A percentile compares a stretch with the other conserved stretches of the same genome.
Conservation (phyloP, 2,329 filamentous ascomycete genomes). For the Penicillium sp. region DNA sequence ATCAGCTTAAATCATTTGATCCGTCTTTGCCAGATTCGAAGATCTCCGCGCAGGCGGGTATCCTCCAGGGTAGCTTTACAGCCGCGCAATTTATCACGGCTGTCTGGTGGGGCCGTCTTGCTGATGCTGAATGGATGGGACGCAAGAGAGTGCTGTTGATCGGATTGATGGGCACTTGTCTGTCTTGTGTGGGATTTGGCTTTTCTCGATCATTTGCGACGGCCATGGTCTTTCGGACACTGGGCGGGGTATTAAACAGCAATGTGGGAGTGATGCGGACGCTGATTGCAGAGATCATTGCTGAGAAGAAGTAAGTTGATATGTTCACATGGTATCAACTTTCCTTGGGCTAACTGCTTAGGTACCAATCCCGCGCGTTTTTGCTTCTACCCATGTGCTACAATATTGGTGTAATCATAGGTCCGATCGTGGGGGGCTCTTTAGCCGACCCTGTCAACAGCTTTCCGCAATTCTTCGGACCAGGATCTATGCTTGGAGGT, state of each 20-base stretch:
- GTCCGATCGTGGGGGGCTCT: constrained; percentile 61
- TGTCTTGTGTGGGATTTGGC: constrained; percentile 67
- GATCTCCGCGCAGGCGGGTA: constrained; percentile 73
- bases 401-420: constrained; percentile 63
- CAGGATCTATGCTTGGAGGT: constrained; percentile 56
- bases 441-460: constrained; percentile 64
- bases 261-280: constrained; percentile 74
- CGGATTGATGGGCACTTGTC: constrained; percentile 67
- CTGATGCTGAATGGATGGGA: constrained; percentile 63
- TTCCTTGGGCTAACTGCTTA: constrained; percentile 13
- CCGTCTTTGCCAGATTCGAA: constrained; percentile 56
- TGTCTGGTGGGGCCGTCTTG: constrained; percentile 74
- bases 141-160: constrained; percentile 76
- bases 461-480: constrained; percentile 63
- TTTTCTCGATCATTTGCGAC: constrained; percentile 62
- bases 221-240: constrained; percentile 63
- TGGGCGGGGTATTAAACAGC: constrained; percentile 68
- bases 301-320: constrained; percentile 60
- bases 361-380: constrained; percentile 54
- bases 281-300: constrained; percentile 70
- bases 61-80: constrained; percentile 76
- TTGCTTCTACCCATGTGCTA: constrained; percentile 66
- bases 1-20: constrained; percentile 79
- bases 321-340: neutral
- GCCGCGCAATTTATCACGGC: constrained; percentile 79